Percentiles rank a stretch among this genome's conserved stretches.
Evolutionary conservation across 192 early-diverging fungal genomes (phyloP).

Genomic region (Umbelopsis ramanniana): DNA sequence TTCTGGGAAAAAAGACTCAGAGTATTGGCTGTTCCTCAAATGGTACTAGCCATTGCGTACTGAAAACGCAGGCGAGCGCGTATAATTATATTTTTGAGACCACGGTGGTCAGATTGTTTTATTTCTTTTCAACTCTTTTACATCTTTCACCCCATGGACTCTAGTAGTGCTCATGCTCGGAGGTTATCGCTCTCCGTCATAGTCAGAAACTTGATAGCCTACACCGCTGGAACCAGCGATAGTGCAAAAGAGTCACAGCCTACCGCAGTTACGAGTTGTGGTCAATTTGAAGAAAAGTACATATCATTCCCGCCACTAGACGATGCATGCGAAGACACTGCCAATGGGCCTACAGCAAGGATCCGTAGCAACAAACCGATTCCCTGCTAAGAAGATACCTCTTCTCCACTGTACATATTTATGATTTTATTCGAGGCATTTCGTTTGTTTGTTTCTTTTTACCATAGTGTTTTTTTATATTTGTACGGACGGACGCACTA

Average conservation of each 20-base stretch:
- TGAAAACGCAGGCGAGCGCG: too few species aligned
- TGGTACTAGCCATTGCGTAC: too few species aligned
- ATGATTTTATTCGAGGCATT: neutral
- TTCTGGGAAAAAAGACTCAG: neutral
- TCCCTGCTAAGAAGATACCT: neutral
- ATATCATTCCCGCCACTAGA: constrained; percentile 19
- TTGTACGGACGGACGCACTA: neutral
- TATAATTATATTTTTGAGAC: neutral
- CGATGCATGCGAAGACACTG: neutral
- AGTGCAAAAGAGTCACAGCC: neutral
- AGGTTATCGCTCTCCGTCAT: constrained; percentile 5
- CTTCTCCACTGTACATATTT: neutral
- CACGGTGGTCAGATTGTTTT: neutral
- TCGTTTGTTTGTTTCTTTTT: neutral
- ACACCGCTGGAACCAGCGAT: neutral
- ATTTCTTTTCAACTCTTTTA: neutral
- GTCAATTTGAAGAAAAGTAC: constrained; percentile 14
- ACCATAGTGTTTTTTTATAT: neutral
- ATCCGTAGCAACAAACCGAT: neutral
- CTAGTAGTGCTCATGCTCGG: neutral
- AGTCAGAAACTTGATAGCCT: neutral
- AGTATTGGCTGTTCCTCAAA: too few species aligned
- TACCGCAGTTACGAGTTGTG: neutral
- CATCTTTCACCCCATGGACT: neutral
- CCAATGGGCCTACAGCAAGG: neutral